phyloP scores from a whole-genome alignment of 2,329 filamentous ascomycete genomes.

The Diplodia scrobiculata region DNA sequence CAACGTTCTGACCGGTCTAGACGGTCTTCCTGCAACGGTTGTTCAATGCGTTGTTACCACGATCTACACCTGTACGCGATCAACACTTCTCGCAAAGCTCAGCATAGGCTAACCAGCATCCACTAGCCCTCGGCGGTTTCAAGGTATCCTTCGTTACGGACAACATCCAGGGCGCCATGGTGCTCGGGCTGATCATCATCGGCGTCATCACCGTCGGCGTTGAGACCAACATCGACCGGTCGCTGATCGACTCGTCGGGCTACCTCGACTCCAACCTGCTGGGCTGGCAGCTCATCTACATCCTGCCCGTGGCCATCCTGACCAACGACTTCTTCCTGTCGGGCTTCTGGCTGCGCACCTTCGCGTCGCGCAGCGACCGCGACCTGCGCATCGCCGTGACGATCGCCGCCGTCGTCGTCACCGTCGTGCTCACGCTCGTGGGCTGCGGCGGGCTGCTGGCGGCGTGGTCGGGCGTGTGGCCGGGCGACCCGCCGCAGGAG shows the following conservation, averaged over 20 bases:
- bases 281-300: slow-evolving; percentile 85
- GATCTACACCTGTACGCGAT: slow-evolving; percentile 71
- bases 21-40: slow-evolving; percentile 74
- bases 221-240: slow-evolving; percentile 70
- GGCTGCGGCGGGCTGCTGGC: slow-evolving; percentile 74
- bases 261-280: slow-evolving; percentile 69
- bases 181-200: slow-evolving; percentile 72
- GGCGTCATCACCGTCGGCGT: slow-evolving; percentile 76
- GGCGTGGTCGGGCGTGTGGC: slow-evolving; percentile 67
- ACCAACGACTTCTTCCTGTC: slow-evolving; percentile 88
- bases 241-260: slow-evolving; percentile 67
- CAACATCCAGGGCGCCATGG: slow-evolving; percentile 78
- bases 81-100: neutral
- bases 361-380: slow-evolving; percentile 36
- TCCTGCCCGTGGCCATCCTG: slow-evolving; percentile 75
- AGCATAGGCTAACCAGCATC: slow-evolving; percentile 28
- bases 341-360: slow-evolving; percentile 65
- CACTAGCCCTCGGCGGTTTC: slow-evolving; percentile 73
- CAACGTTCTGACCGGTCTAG: slow-evolving; percentile 70
- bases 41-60: slow-evolving; percentile 77
- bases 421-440: slow-evolving; percentile 71
- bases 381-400: slow-evolving; percentile 69
- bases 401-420: slow-evolving; percentile 66
- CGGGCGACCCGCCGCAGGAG: slow-evolving; percentile 44
- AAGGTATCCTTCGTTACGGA: slow-evolving; percentile 82